Evolutionary conservation across 768 basidiomycete species (phyloP), one percentile per base, ranked within the genome.

Genomic region (Boletus sp.): DNA sequence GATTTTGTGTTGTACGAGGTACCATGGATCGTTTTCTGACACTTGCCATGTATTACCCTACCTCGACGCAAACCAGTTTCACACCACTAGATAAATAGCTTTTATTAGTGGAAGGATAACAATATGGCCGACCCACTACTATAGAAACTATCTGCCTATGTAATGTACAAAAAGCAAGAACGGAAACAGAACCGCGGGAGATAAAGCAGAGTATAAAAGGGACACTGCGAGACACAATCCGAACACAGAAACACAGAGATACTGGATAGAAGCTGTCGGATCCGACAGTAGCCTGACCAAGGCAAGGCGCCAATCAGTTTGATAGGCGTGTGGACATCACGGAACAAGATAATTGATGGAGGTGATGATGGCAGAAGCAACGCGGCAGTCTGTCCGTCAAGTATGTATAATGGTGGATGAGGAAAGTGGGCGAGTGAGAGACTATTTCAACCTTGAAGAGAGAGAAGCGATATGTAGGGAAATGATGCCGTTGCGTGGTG

Each of bases 1-100:
- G 93, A 96, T 73, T 99, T 98, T 66, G 92, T 98, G 24, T 69
- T 96, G 67, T 95, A 87, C 69, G 96, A 98, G 72, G 83, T 99
- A 52, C 93, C 92, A 33, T 94, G 90, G 89, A 90, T 97, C 63
- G 76, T 87, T 39, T 80, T 83, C 64, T 88, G 77, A 77, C 7
- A 18, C 3, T 24, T 29, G 28, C 15, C n/a, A 18, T 48, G 49
- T 52, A 24, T 39, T n/a, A 18, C 24, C 15, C 28, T 49, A 41
- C 47, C 12, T 33, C 14, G 12, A 52, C 42, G 24, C 28, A 7
- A 3, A 32, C 41, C 30, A 45, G 24, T 17, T 36, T 52, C 18
- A 58, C 59, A 56, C 61, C 51, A 58, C 55, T 55, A 67, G 60
- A 60, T 67, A 69, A 66, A 76, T 72, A 75, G 71, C 69, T 65